Percentiles rank a stretch among this genome's conserved stretches.
phyloP scores from a whole-genome alignment of 1,284 basidiomycete species.

The Pholiota adiposa region DNA sequence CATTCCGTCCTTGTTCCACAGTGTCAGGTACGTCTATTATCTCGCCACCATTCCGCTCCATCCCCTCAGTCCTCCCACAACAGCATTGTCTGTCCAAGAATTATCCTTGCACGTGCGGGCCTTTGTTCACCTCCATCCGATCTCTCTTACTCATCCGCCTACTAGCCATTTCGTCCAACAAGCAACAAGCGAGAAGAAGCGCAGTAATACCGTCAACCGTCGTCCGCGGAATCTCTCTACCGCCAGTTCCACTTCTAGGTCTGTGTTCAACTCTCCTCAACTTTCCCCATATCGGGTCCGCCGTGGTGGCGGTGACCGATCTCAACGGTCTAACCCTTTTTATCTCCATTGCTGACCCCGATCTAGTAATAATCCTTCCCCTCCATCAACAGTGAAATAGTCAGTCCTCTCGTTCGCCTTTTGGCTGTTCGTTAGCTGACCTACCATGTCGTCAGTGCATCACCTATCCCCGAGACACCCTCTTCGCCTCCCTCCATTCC shows the following conservation, averaged over 20 bases:
- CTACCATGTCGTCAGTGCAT: conserved; percentile 29
- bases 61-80: conserved; percentile 10
- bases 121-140: conserved; percentile 12
- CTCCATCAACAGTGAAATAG: conserved; percentile 37
- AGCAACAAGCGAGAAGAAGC: conserved; percentile 81
- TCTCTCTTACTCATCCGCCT: conserved; percentile 27
- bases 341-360: conserved; percentile 22
- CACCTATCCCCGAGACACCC: conserved; percentile 36
- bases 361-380: conserved; percentile 31
- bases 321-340: conserved; percentile 2
- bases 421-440: conserved; percentile 6
- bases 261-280: conserved; percentile 18
- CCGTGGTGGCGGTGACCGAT: conserved; percentile 17
- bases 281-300: conserved; percentile 19
- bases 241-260: conserved; percentile 34
- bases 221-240: conserved; percentile 64
- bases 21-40: conserved; percentile 60
- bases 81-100: conserved; percentile 83
- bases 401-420: conserved; percentile 18
- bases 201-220: conserved; percentile 55
- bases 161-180: conserved; percentile 77
- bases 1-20: conserved; percentile 30
- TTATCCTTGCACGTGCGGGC: conserved; percentile 76
- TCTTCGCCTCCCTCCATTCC: conserved; percentile 25
- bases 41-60: conserved; percentile 2